Evolutionary conservation across 805 yeast genomes (phyloP), one percentile per base, ranked within the genome.

Genomic region (Brettanomyces nanus): DNA sequence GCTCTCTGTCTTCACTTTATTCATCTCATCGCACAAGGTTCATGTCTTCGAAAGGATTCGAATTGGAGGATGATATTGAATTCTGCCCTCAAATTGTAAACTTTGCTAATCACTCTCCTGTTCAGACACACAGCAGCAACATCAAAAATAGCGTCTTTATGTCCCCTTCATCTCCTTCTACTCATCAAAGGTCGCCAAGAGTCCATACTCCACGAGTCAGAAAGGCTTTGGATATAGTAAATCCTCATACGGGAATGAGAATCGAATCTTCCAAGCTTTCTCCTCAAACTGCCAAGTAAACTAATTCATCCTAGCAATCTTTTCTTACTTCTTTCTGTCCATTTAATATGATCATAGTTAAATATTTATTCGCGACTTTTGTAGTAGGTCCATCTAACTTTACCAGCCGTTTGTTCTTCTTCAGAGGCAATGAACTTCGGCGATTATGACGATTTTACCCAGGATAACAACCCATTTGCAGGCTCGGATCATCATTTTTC

Each of bases 51-150:
- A 76, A 76, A 46, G 74, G 77, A 23, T 76, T 76, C 56, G 83
- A 76, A 42, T 47, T 68, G 6, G 82, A 76, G 48, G 83, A 76
- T 49, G 83, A 76, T 52, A 52, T 75, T 48, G 81, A 76, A 53
- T 76, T 76, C 45, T 76, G 83, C 47, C 83, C 83, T 2, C 80
- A 73, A 33, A 37, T 37, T 21, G 28, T 40, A 15, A 21, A 31
- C 19, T 18, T 31, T 18, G 34, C 30, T 13, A 19, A 10, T 26
- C 6, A 73, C 72, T 27, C 38, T 37, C 36, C 41, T 25, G 17
- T n/a, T n/a, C n/a, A 13, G 18, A 19, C 23, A 18, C 11, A 10
- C 11, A n/a, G 18, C 30, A 13, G 25, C 33, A 28, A 13, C 27
- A 20, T 13, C 38, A 37, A 30, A 28, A 18, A 14, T 26, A 17